Percentiles rank a stretch among this genome's conserved stretches.
Evolutionary conservation across 345 rosid species (phyloP).

Genomic region (Excoecaria agallocha): DNA sequence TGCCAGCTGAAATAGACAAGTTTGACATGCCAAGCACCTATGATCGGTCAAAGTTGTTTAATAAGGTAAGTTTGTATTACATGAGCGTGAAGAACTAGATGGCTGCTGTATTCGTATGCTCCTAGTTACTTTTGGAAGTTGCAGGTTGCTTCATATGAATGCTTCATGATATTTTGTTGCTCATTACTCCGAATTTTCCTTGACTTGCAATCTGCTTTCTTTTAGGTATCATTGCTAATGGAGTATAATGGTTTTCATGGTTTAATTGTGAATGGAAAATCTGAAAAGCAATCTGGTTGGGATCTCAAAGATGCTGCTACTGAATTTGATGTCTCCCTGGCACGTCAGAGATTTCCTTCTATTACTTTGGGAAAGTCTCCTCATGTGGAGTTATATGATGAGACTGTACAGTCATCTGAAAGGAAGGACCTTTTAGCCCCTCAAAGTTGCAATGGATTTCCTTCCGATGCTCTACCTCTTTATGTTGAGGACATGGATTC

Average conservation of each 20-base stretch:
- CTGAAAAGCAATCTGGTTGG: conserved; percentile 33
- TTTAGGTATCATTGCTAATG: conserved; percentile 57
- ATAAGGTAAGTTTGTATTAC: conserved; percentile 32
- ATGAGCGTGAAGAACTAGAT: not conserved
- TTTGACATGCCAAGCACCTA: conserved; percentile 33
- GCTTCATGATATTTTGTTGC: not conserved
- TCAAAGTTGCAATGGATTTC: too few relatives aligned
- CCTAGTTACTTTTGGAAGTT: not conserved
- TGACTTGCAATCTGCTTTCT: conserved; percentile 9
- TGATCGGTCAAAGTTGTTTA: conserved; percentile 47
- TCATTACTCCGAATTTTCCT: not conserved
- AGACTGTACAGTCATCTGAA: conserved; percentile 27
- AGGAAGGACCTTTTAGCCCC: conserved; percentile 27
- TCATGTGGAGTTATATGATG: conserved; percentile 59
- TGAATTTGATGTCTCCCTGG: conserved; percentile 49
- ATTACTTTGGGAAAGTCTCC: conserved; percentile 62
- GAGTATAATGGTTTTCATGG: conserved; percentile 47
- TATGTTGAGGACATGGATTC: conserved; percentile 22
- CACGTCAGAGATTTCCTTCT: conserved; percentile 74
- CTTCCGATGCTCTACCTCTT: conserved; percentile 33
- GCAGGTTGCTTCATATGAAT: not conserved
- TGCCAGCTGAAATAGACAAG: conserved; percentile 37
- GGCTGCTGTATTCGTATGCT: not conserved
- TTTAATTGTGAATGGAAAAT: conserved; percentile 43
- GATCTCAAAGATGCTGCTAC: conserved; percentile 35